Evolutionary conservation across 768 basidiomycete genomes (phyloP).

Genomic region (Hysterangium stoloniferum): DNA sequence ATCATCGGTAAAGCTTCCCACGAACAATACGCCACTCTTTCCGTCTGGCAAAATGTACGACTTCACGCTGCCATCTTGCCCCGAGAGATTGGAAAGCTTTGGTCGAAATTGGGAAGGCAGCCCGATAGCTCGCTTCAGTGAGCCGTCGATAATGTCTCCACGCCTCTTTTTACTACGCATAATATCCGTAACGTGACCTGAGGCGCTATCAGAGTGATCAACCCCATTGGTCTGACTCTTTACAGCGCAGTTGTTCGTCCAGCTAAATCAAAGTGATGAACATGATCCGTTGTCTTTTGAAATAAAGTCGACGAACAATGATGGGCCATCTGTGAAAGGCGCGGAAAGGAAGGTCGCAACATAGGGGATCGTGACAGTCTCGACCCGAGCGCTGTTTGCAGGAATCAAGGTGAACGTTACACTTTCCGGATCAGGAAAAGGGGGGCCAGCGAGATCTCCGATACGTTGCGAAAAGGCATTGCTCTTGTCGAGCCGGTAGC

Average conservation of each 20-base stretch:
- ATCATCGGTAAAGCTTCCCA: constrained; percentile 49
- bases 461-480: constrained; percentile 48
- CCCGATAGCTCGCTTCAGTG: constrained; percentile 31
- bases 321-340: constrained; percentile 41
- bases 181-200: constrained; percentile 23
- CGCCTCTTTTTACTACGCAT: constrained; percentile 22
- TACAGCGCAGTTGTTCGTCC: constrained; percentile 51
- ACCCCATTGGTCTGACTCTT: constrained; percentile 43
- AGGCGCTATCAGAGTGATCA: constrained; percentile 22
- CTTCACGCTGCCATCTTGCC: constrained; percentile 45
- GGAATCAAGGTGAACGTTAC: constrained; percentile 42
- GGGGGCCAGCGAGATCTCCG: constrained; percentile 47
- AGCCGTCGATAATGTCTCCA: constrained; percentile 36
- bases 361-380: constrained; percentile 47
- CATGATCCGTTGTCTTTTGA: not conserved
- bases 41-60: constrained; percentile 48
- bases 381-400: constrained; percentile 37
- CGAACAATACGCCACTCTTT: constrained; percentile 46
- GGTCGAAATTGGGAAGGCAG: constrained; percentile 44
- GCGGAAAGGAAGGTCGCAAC: constrained; percentile 39
- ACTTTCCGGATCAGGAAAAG: constrained; percentile 37
- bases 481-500: constrained; percentile 41
- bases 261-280: constrained; percentile 29
- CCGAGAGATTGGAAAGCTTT: constrained; percentile 35
- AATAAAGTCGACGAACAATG: constrained; percentile 35